Evolutionary conservation across 2,329 filamentous ascomycete species (phyloP).

Genomic region (Beauveria sp.): DNA sequence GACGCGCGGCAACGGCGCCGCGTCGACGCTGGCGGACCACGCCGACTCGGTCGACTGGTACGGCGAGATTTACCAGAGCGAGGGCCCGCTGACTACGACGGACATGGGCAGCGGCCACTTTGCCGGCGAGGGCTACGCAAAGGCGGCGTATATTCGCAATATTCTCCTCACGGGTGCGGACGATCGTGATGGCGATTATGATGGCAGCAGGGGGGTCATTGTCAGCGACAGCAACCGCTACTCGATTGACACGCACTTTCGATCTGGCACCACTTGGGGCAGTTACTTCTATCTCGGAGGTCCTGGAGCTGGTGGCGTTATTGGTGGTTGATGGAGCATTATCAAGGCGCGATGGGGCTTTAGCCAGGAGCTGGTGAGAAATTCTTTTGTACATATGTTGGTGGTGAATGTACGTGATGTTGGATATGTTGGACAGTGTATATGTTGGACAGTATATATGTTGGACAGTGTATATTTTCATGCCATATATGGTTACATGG

Average conservation of each 20-base stretch:
- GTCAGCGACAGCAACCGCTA: conserved; percentile 12
- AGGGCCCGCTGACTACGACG: conserved; percentile 8
- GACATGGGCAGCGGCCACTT: conserved; percentile 13
- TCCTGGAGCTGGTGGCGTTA: conserved; percentile 12
- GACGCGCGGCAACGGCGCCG: not conserved
- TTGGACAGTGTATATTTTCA: no score
- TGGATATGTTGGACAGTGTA: no score
- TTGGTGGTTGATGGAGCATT: conserved; percentile 2
- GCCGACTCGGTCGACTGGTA: conserved; percentile 11
- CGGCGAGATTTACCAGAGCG: conserved; percentile 12
- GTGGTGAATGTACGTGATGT: not conserved
- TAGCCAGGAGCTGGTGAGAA: not conserved
- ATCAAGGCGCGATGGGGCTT: not conserved
- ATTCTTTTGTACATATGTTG: not conserved
- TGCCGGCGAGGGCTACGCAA: conserved; percentile 8
- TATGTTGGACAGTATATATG: no score
- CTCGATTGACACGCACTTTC: conserved; percentile 11
- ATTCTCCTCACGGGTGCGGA: not conserved
- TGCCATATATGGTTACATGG: no score
- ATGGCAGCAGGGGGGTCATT: conserved; percentile 3
- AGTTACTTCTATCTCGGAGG: conserved; percentile 12
- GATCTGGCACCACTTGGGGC: not conserved
- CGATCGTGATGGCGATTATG: conserved; percentile 1
- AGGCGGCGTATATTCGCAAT: conserved; percentile 12
- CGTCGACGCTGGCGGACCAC: conserved; percentile 7